Conservation (phyloP, 2,329 filamentous ascomycete genomes). For the Alternaria sp. region DNA sequence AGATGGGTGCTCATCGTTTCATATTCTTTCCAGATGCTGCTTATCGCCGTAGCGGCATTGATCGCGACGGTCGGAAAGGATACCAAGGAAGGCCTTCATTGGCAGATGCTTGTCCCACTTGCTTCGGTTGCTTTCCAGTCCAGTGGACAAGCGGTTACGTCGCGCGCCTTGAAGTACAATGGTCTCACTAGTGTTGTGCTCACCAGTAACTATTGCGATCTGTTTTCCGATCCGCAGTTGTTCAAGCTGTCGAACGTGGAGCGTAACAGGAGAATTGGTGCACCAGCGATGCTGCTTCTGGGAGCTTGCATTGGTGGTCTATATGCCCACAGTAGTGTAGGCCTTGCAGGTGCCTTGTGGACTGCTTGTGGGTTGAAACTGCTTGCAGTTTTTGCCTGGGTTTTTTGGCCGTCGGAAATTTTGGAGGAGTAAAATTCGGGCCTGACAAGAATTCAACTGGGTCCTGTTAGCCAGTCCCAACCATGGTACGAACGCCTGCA, state of each 20-base stretch:
- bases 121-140: slow-evolving; percentile 78
- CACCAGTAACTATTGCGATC: slow-evolving; percentile 82
- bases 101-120: slow-evolving; percentile 69
- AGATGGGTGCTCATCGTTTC: slow-evolving; percentile 69
- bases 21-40: slow-evolving; percentile 53
- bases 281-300: slow-evolving; percentile 60
- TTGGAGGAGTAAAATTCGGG: not conserved
- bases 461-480: not conserved
- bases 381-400: slow-evolving; percentile 51
- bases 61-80: slow-evolving; percentile 54
- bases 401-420: slow-evolving; percentile 52
- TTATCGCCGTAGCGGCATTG: slow-evolving; percentile 52
- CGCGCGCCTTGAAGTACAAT: slow-evolving; percentile 72
- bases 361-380: slow-evolving; percentile 54
- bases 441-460: not conserved
- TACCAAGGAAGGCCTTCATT: slow-evolving; percentile 53
- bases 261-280: slow-evolving; percentile 61
- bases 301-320: slow-evolving; percentile 65
- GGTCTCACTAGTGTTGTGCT: slow-evolving; percentile 80
- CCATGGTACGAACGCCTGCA: not conserved
- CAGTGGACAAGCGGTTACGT: slow-evolving; percentile 79
- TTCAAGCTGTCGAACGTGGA: slow-evolving; percentile 59
- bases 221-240: slow-evolving; percentile 72
- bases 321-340: slow-evolving; percentile 61
- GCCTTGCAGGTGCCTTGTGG: slow-evolving; percentile 62